These are phyloP conservation scores for Vigna mungo DNA, from an alignment of 306 rosid genomes.

Conservation along the genomic window DNA sequence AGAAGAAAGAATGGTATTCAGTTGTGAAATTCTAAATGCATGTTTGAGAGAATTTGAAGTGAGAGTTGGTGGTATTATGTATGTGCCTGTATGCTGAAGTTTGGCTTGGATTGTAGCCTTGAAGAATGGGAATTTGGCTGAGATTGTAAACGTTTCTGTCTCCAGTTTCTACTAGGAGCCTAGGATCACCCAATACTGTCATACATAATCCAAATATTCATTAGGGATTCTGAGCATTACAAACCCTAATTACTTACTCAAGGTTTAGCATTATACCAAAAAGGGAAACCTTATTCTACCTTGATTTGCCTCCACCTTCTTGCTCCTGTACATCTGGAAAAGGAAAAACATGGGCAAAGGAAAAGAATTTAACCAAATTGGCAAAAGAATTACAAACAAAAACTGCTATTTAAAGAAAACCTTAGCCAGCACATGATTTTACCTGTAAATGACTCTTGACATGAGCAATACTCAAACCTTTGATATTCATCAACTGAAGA, in stretches of 20 bases:
- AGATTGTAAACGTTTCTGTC: conserved; percentile 79
- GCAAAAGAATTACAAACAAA: background rate
- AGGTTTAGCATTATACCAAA: background rate
- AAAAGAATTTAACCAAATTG: conserved; percentile 23
- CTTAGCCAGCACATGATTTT: background rate
- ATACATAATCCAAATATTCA: conserved; percentile 21
- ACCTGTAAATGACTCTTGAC: conserved; percentile 99
- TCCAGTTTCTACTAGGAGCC: conserved; percentile 69
- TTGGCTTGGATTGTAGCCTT: conserved; percentile 67
- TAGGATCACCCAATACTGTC: conserved; percentile 63
- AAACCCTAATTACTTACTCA: conserved; percentile 47
- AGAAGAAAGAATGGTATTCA: background rate
- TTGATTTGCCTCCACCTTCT: conserved; percentile 75
- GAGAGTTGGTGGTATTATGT: background rate
- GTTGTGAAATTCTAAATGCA: background rate
- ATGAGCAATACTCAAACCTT: conserved; percentile 90
- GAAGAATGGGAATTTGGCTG: conserved; percentile 92
- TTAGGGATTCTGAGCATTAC: conserved; percentile 2
- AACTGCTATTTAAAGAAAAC: background rate
- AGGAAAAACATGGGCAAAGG: background rate
- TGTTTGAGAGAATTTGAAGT: conserved; percentile 20
- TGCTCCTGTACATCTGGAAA: conserved; percentile 88
- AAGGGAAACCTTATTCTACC: conserved; percentile 53
- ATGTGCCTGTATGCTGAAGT: conserved; percentile 57
- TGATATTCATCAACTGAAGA: conserved; percentile 95